A percentile compares a stretch with the other conserved stretches of the same genome.
These are phyloP conservation scores for Endothia cerciana DNA, from an alignment of 2,329 filamentous ascomycete species.

Conservation along the genomic window DNA sequence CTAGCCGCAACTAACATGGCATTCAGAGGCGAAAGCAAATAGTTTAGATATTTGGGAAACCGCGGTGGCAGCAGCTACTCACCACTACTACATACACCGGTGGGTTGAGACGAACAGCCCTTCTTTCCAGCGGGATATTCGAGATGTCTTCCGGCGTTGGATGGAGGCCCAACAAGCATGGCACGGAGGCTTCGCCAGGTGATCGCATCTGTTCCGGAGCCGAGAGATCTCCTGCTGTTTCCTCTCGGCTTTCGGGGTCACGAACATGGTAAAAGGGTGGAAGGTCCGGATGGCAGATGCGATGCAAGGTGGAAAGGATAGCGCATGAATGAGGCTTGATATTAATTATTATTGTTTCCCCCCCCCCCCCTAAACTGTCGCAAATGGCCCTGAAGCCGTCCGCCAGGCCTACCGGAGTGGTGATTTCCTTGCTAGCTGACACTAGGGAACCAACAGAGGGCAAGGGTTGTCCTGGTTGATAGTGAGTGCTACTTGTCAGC, in stretches of 20 bases:
- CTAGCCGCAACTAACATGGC: background rate
- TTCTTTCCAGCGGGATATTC: background rate
- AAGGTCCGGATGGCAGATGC: background rate
- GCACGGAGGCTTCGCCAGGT: background rate
- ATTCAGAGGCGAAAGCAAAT: background rate
- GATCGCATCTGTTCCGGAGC: background rate
- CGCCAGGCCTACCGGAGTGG: too few species aligned
- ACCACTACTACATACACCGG: background rate
- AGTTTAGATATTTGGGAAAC: background rate
- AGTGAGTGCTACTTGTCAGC: too few species aligned
- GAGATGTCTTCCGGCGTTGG: background rate
- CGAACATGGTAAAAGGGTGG: background rate
- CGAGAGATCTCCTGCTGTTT: background rate
- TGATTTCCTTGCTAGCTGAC: too few species aligned
- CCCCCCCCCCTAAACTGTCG: too few species aligned
- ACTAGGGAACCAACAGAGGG: too few species aligned
- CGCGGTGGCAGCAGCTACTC: background rate
- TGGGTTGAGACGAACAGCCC: background rate
- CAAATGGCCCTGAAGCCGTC: too few species aligned
- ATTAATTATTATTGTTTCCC: too few species aligned
- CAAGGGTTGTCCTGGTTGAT: too few species aligned
- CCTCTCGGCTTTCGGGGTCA: background rate
- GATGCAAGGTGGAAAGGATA: background rate
- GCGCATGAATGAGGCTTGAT: too few species aligned
- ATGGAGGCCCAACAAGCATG: background rate